These are phyloP conservation scores for Scheffersomyces illinoinensis DNA, from an alignment of 1,139 yeast species.

Conservation along the genomic window DNA sequence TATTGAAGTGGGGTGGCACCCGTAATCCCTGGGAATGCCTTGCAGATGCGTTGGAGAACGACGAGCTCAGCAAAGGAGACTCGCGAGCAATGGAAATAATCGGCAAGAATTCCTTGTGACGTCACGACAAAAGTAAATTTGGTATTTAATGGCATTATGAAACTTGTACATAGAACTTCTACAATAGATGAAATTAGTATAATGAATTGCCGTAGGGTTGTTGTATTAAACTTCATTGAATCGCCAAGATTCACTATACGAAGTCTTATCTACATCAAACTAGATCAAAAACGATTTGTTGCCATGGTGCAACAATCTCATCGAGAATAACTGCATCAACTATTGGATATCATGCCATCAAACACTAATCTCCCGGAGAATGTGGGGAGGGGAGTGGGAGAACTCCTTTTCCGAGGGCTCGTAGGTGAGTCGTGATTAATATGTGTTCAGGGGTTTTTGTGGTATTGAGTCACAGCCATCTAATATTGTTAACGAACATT, in stretches of 20 bases:
- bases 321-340: neutral
- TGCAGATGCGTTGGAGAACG: slow-evolving; percentile 72
- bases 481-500: neutral
- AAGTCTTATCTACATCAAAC: neutral
- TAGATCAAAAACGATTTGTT: neutral
- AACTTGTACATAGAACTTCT: neutral
- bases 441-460: neutral
- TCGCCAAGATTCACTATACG: neutral
- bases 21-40: slow-evolving; percentile 87
- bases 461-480: neutral
- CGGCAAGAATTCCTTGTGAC: slow-evolving; percentile 21
- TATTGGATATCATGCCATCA: neutral
- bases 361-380: neutral
- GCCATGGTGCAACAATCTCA: neutral
- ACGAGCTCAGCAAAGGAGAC: slow-evolving; percentile 66
- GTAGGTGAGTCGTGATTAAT: too few relatives aligned
- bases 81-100: slow-evolving; percentile 71
- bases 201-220: neutral
- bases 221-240: neutral
- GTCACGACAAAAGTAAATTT: neutral
- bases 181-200: neutral
- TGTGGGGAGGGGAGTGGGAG: neutral
- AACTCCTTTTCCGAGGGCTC: too few relatives aligned
- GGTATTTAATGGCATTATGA: neutral
- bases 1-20: slow-evolving; percentile 93